phyloP scores from a whole-genome alignment of 352 stramenopile species.

The Globisporangium megalacanthum region DNA sequence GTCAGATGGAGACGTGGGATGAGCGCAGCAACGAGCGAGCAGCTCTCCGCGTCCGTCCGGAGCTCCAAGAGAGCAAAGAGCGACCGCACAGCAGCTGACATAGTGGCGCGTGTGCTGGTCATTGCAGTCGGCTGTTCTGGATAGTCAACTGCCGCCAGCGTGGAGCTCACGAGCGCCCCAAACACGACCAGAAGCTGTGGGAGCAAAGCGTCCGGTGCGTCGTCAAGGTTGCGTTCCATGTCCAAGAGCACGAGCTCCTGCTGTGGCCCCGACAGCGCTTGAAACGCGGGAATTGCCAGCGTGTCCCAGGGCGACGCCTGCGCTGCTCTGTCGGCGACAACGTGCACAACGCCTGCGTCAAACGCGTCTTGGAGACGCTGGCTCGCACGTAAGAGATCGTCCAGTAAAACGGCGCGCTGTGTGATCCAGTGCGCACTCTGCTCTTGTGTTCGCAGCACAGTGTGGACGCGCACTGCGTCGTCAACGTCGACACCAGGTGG shows the following conservation, averaged over 20 bases:
- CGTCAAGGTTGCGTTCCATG: conserved; percentile 26
- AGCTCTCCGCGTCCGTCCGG: conserved; percentile 21
- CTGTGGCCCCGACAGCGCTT: conserved; percentile 5
- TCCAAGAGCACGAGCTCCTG: conserved; percentile 18
- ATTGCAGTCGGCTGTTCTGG: too few relatives aligned
- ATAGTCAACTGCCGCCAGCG: neutral
- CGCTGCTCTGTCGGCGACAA: neutral
- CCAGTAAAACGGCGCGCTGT: too few relatives aligned
- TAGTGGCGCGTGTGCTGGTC: too few relatives aligned
- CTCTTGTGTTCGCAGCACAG: conserved; percentile 2
- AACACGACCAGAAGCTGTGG: conserved; percentile 22
- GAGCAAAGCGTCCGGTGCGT: conserved; percentile 22
- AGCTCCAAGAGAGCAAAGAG: conserved; percentile 25
- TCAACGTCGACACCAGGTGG: neutral
- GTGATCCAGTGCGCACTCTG: neutral
- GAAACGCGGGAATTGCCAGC: neutral
- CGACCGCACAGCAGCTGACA: conserved; percentile 2
- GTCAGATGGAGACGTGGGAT: conserved; percentile 17
- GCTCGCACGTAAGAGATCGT: too few relatives aligned
- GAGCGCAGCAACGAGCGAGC: conserved; percentile 18
- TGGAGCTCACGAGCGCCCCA: conserved; percentile 5
- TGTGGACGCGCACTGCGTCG: neutral
- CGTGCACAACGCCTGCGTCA: too few relatives aligned
- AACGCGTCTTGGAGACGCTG: too few relatives aligned
- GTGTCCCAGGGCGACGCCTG: neutral